Base-by-base conservation (phyloP, 2,329 filamentous ascomycete genomes). In the Fusarium sororula region DNA sequence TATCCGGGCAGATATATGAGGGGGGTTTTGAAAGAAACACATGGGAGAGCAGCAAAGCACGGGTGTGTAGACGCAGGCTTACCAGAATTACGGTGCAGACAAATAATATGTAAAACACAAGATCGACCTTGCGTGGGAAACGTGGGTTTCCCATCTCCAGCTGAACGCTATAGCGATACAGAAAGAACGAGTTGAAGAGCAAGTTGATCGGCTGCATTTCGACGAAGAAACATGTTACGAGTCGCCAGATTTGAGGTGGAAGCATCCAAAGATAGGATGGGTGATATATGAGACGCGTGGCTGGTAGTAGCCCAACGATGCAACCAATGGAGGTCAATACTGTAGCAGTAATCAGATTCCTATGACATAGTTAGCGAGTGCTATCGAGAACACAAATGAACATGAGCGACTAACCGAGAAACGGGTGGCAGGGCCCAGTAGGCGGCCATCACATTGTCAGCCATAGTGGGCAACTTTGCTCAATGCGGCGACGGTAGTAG, bases 1-100 rank as follows among this genome's bases (percentile, higher is more conserved):
- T 93, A 92, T 90, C 89, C 92, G 92, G 92, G 92, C 92, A 94
- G 92, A 93, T 93, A 91, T 87, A 86, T 86, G 87, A 89, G 88
- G 83, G 63, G 85, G 17, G 82, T 37, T 66, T 72, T 65, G 62
- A 59, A 56, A 62, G 50, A 54, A 30, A 54, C 56, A 53, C 59
- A 32, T 61, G 69, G 69, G 57, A 53, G 58, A 73, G 63, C 72
- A 71, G 67, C 66, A 74, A 59, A 59, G 44, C 66, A 70, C 66
- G 70, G 72, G 74, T 68, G 74, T 66, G 79, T 76, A 68, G 72
- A 63, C 73, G 67, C 72, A 71, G 76, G 86, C 95, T 91, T 94
- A 98, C 95, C 86, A 94, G 80, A 74, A 96, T 96, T 79, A 92
- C 84, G 58, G 84, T 83, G 76, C 89, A 87, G 77, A 95, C 88